Conservation (phyloP, 306 rosid genomes). For the Vachellia pachyceras region DNA sequence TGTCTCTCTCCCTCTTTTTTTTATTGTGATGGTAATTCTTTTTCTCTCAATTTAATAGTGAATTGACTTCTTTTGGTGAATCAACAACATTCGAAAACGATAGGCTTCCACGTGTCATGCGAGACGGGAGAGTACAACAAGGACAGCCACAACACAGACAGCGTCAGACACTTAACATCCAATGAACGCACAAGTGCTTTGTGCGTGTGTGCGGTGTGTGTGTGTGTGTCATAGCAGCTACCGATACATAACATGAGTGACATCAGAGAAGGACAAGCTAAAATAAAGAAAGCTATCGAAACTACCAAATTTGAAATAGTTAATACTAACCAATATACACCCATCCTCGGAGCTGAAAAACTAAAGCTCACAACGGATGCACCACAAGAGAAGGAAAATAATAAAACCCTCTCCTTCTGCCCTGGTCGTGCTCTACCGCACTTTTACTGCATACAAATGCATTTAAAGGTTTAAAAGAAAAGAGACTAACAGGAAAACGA, state of each 20-base stretch:
- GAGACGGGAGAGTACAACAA: neutral
- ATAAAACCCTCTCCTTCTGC: conserved; percentile 63
- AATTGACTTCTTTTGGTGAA: neutral
- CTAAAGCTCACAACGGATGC: conserved; percentile 48
- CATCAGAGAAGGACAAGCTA: conserved; percentile 1
- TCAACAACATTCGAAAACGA: neutral
- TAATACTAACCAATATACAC: conserved; percentile 14
- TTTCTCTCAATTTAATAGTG: neutral
- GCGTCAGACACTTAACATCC: neutral
- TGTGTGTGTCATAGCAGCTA: conserved; percentile 15
- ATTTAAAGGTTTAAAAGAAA: conserved; percentile 10
- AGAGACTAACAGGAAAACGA: neutral
- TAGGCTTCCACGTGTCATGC: neutral
- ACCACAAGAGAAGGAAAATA: conserved; percentile 49
- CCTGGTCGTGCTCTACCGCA: conserved; percentile 39
- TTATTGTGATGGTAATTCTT: neutral
- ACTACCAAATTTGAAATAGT: conserved; percentile 23
- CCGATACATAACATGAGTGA: conserved; percentile 18
- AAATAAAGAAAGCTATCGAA: neutral
- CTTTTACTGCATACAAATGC: conserved; percentile 16
- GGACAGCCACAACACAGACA: neutral
- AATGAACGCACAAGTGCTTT: neutral
- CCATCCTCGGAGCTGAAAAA: conserved; percentile 59
- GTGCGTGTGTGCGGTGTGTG: no score
- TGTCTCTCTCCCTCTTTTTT: neutral